These are phyloP conservation scores for Lachancea cidri DNA, from an alignment of 805 yeast species.

Conservation along the genomic window DNA sequence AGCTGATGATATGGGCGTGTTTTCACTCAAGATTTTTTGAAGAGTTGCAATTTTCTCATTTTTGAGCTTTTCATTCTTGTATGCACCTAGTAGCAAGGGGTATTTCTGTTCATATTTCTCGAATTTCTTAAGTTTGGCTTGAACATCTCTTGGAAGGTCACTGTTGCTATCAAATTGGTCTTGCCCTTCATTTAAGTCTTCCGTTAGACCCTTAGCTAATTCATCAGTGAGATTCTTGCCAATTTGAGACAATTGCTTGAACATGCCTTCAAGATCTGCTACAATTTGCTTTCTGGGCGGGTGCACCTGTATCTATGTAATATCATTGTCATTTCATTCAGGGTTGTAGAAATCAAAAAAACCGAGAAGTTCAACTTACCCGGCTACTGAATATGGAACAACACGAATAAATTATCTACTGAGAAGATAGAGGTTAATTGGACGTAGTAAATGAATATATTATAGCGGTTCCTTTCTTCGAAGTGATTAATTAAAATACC, in stretches of 20 bases:
- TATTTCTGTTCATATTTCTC: conserved; percentile 86
- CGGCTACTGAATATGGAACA: too few species aligned
- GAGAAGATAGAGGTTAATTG: too few species aligned
- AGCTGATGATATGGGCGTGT: conserved; percentile 74
- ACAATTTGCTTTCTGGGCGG: not conserved
- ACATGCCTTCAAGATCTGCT: conserved; percentile 44
- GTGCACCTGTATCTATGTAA: too few species aligned
- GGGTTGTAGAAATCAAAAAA: not conserved
- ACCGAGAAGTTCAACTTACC: not conserved
- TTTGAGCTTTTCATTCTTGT: conserved; percentile 71
- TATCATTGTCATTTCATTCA: not conserved
- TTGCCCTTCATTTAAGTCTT: conserved; percentile 19
- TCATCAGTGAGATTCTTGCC: conserved; percentile 63
- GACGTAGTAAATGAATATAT: not conserved
- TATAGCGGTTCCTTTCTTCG: not conserved
- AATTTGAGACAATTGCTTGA: conserved; percentile 53
- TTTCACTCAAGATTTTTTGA: conserved; percentile 67
- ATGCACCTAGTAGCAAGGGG: conserved; percentile 79
- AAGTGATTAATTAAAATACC: not conserved
- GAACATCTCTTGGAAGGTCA: conserved; percentile 53
- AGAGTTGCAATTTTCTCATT: conserved; percentile 53
- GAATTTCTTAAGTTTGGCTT: conserved; percentile 64
- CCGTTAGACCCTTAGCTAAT: conserved; percentile 40
- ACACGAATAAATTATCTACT: too few species aligned
- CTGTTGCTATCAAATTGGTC: conserved; percentile 29